Evolutionary conservation across 1,139 yeast species (phyloP).

Genomic region (Geotrichum cucujoidarum): DNA sequence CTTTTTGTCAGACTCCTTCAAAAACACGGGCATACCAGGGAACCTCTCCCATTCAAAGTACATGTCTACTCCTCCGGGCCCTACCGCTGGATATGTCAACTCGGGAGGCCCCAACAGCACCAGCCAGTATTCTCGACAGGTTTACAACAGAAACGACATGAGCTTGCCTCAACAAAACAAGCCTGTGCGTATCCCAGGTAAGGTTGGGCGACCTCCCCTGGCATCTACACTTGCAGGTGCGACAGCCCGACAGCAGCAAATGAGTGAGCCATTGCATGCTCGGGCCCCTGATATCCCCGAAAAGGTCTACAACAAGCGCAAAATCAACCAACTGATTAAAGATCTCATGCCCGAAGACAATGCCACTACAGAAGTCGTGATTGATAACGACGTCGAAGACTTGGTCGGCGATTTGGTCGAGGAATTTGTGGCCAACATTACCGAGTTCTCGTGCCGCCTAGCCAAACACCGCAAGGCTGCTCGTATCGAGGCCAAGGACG

Average conservation of each 20-base stretch:
- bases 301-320: conserved; percentile 81
- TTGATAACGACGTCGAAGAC: conserved; percentile 97
- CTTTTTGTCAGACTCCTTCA: no score
- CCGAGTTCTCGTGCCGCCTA: conserved; percentile 85
- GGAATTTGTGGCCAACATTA: conserved; percentile 88
- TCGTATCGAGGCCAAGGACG: conserved; percentile 77
- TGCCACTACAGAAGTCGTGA: conserved; percentile 38
- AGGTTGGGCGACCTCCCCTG: conserved; percentile 19
- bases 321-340: conserved; percentile 76
- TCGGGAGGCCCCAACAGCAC: no score
- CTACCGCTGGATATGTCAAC: not conserved
- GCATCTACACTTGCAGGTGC: conserved; percentile 8
- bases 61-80: not conserved
- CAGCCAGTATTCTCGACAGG: not conserved
- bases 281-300: conserved; percentile 46
- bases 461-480: conserved; percentile 96
- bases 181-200: conserved; percentile 16
- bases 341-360: conserved; percentile 67
- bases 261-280: not conserved
- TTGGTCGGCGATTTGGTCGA: conserved; percentile 86
- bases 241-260: conserved; percentile 6
- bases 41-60: not conserved
- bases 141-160: not conserved
- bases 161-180: conserved; percentile 1
- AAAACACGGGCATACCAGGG: not conserved